These are phyloP conservation scores for Phytopythium mirpurense DNA, from an alignment of 352 stramenopile genomes.

Conservation along the genomic window DNA sequence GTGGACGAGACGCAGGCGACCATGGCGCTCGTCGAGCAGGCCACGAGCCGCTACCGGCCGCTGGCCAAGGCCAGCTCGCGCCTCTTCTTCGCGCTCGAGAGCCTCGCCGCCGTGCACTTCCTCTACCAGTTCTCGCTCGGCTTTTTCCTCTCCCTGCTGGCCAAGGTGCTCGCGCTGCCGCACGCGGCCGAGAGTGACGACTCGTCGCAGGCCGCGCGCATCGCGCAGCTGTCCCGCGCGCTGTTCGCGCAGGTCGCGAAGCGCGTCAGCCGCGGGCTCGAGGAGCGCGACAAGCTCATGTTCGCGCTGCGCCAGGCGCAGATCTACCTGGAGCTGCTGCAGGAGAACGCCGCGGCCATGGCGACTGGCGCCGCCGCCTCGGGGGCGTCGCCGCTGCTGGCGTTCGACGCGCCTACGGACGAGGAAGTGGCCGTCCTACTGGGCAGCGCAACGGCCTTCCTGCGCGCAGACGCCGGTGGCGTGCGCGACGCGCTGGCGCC, in stretches of 20 bases:
- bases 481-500: constrained; percentile 39
- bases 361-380: constrained; percentile 19
- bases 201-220: constrained; percentile 24
- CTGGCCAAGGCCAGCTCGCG: constrained; percentile 88
- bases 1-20: constrained; percentile 76
- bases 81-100: constrained; percentile 92
- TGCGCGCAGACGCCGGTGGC: constrained; percentile 30
- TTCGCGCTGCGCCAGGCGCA: constrained; percentile 95
- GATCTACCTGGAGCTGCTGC: constrained; percentile 82
- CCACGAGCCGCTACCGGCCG: constrained; percentile 94
- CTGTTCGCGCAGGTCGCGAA: constrained; percentile 92
- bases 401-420: constrained; percentile 59
- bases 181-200: constrained; percentile 4
- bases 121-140: constrained; percentile 98
- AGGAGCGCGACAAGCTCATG: constrained; percentile 97
- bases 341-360: constrained; percentile 39
- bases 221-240: constrained; percentile 61
- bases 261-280: constrained; percentile 92
- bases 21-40: constrained; percentile 82
- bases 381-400: constrained; percentile 18
- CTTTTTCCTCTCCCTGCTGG: constrained; percentile 97
- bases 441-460: constrained; percentile 43
- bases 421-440: constrained; percentile 73
- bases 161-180: constrained; percentile 82
- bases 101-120: constrained; percentile 95